A percentile compares a stretch with the other conserved stretches of the same genome.
Evolutionary conservation across 495 filamentous ascomycete species (phyloP).

Genomic region (Aspergillus funiculosus): DNA sequence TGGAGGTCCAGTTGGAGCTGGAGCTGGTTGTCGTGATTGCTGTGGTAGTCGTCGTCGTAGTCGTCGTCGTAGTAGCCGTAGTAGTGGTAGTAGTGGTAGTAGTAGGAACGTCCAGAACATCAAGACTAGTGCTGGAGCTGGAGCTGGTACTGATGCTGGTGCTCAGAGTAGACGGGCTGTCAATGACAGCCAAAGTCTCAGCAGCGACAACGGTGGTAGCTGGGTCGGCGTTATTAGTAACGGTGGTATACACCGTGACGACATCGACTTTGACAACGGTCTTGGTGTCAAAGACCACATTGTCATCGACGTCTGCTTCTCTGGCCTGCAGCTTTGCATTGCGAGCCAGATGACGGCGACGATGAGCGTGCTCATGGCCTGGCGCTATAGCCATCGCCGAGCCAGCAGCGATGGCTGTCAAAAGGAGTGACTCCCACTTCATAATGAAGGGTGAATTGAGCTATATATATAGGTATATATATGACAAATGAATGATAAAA

Average conservation of each 20-base stretch:
- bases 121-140: background rate
- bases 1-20: conserved; percentile 3
- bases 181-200: no score
- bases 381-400: background rate
- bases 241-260: background rate
- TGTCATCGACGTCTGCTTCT: background rate
- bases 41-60: background rate
- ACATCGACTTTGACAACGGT: background rate
- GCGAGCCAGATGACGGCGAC: no score
- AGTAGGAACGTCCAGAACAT: background rate
- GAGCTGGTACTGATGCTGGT: no score
- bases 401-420: conserved; percentile 1
- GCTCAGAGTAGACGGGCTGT: no score
- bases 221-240: background rate
- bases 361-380: background rate
- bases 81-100: background rate
- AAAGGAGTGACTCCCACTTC: conserved; percentile 2
- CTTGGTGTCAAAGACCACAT: background rate
- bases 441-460: background rate
- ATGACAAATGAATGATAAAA: background rate
- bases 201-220: background rate
- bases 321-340: no score
- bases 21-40: background rate
- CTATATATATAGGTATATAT: no score
- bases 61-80: background rate